phyloP scores from a whole-genome alignment of 306 rosid genomes.

The Carpinus fangiana region DNA sequence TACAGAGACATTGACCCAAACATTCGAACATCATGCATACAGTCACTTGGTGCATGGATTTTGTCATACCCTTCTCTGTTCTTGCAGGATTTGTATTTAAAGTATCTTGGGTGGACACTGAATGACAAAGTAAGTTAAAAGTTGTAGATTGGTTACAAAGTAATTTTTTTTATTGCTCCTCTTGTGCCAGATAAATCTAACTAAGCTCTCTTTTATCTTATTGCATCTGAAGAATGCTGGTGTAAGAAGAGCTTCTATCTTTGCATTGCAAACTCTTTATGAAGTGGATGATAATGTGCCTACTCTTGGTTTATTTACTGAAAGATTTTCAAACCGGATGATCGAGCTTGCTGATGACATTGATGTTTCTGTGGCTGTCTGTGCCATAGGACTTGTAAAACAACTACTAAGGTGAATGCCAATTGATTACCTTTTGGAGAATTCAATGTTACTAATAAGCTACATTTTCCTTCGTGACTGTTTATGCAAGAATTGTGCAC shows the following conservation, averaged over 20 bases:
- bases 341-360: slow-evolving; percentile 96
- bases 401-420: slow-evolving; percentile 75
- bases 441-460: not conserved
- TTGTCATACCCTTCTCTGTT: slow-evolving; percentile 91
- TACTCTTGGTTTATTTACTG: slow-evolving; percentile 86
- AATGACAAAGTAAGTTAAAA: slow-evolving; percentile 80
- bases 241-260: slow-evolving; percentile 84
- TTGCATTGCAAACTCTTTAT: slow-evolving; percentile 85
- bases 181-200: slow-evolving; percentile 17
- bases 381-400: slow-evolving; percentile 92
- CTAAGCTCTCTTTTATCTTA: slow-evolving; percentile 14
- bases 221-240: slow-evolving; percentile 70
- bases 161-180: slow-evolving; percentile 22
- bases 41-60: slow-evolving; percentile 91
- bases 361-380: slow-evolving; percentile 89
- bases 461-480: slow-evolving; percentile 16
- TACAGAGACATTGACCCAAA: slow-evolving; percentile 91
- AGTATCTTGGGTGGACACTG: slow-evolving; percentile 95
- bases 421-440: slow-evolving; percentile 10
- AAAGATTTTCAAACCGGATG: slow-evolving; percentile 93
- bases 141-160: slow-evolving; percentile 19
- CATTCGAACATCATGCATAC: slow-evolving; percentile 88
- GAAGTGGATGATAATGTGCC: slow-evolving; percentile 91
- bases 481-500: slow-evolving; percentile 24
- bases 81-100: slow-evolving; percentile 91